Base-by-base conservation (phyloP, 192 early-diverging fungal genomes). In the Mortierella alpina region DNA sequence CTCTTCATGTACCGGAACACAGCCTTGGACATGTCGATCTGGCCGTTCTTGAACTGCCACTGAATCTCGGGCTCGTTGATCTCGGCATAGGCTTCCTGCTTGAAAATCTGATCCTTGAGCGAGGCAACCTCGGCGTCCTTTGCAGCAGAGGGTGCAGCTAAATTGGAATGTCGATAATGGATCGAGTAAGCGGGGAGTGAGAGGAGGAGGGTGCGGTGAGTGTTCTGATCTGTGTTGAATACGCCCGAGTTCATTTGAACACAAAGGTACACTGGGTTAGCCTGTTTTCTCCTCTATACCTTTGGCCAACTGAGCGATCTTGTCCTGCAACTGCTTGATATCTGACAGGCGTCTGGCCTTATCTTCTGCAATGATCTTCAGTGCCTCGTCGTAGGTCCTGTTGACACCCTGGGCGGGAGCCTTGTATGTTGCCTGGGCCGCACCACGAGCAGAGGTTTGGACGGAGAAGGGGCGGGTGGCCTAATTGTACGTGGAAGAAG, bases 341-440 rank as follows among this genome's bases (percentile, higher is more conserved):
- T 86, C 66, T 13, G 70, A 56, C n/a, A 87, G 61, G 55, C 88
- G 82, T 46, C 86, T 84, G 14, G 70, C 54, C 74, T 88, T 89
- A 74, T 93, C 91, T 11, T 85, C 67, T 48, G 85, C 77, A 51
- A 94, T 92, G 45, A 92, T 72, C 71, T 91, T 90, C n/a, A 94
- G 67, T 11, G 93, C 93, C 68, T 93, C 90, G 53, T 93, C 93
- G 79, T 91, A 94, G 31, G 92, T 91, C 11, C 86, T 85, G 66
- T 92, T 91, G 51, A 91, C 87, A 44, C 88, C 88, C 18, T 84
- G 68, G 22, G 87, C 83, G 14, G 89, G 88, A 55, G 72, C 73
- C 63, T 63, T 75, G 74, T 90, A 90, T 44, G 83, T 80, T 22
- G 83, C 31, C 52, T 56, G 67, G 7, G 48, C 70, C 18, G 52